Conservation (phyloP, 768 basidiomycete genomes). For the Tulasnella sp. region DNA sequence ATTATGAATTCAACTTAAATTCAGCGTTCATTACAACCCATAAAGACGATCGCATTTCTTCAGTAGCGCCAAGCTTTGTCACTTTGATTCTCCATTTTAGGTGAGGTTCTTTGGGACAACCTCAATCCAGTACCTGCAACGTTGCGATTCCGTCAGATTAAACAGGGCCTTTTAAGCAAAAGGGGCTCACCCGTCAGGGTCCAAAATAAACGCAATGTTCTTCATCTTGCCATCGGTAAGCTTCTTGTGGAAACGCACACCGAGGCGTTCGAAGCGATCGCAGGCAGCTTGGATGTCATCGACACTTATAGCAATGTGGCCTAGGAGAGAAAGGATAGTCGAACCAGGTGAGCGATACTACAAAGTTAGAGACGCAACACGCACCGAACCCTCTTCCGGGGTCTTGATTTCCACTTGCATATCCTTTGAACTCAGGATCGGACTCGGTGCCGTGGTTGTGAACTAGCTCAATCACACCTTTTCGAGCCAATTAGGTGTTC, state of each 20-base stretch:
- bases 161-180: neutral
- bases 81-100: neutral
- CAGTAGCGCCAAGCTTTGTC: neutral
- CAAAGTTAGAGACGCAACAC: neutral
- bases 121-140: slow-evolving; percentile 39
- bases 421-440: slow-evolving; percentile 73
- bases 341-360: neutral
- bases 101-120: slow-evolving; percentile 15
- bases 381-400: slow-evolving; percentile 52
- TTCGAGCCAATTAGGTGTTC: neutral
- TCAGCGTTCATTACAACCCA: neutral
- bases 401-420: slow-evolving; percentile 80
- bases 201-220: slow-evolving; percentile 77
- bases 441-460: slow-evolving; percentile 89
- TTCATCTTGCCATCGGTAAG: slow-evolving; percentile 83
- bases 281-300: slow-evolving; percentile 81
- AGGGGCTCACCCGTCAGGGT: slow-evolving; percentile 62
- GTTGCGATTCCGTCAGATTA: neutral
- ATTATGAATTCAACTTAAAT: neutral
- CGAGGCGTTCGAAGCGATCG: slow-evolving; percentile 72
- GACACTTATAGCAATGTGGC: slow-evolving; percentile 85
- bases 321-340: neutral
- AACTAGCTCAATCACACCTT: slow-evolving; percentile 78
- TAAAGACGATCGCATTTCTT: neutral
- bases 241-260: slow-evolving; percentile 83